Evolutionary conservation across 2,329 filamentous ascomycete genomes (phyloP).

Genomic region (Delphinella strobiligena): DNA sequence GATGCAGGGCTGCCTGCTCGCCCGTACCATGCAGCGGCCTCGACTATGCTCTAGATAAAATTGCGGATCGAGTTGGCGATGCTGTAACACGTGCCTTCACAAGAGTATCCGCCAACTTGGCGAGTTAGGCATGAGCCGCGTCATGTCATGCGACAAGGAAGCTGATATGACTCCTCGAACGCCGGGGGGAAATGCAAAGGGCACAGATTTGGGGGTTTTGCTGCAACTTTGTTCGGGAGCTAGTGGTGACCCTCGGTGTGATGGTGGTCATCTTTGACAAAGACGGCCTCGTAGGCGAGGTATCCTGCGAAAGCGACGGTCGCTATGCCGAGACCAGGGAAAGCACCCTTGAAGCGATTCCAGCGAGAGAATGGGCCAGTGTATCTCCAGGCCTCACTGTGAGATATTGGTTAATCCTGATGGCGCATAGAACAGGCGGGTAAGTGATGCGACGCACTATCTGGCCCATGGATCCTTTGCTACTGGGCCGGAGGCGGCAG

Average conservation of each 20-base stretch:
- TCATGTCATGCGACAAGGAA: too few relatives aligned
- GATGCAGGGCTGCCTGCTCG: too few relatives aligned
- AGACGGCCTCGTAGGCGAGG: conserved; percentile 79
- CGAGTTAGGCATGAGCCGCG: too few relatives aligned
- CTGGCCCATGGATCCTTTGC: conserved; percentile 52
- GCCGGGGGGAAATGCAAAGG: background rate
- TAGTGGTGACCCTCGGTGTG: conserved; percentile 16
- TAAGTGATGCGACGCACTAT: conserved; percentile 35
- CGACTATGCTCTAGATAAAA: too few relatives aligned
- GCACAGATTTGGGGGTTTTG: too few relatives aligned
- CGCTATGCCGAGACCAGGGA: conserved; percentile 87
- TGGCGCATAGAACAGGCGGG: background rate
- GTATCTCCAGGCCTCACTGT: conserved; percentile 91
- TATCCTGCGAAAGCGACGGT: conserved; percentile 84
- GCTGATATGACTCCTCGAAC: background rate
- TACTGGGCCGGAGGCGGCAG: conserved; percentile 52
- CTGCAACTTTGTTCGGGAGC: background rate
- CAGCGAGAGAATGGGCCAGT: conserved; percentile 73
- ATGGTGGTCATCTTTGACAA: conserved; percentile 54
- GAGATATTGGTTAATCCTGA: background rate
- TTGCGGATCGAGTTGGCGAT: too few relatives aligned
- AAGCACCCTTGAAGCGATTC: conserved; percentile 76
- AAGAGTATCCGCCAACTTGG: too few relatives aligned
- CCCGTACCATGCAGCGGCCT: too few relatives aligned
- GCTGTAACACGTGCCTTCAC: too few relatives aligned